Evolutionary conservation across 805 yeast genomes (phyloP), one percentile per base, ranked within the genome.

Genomic region (Ogataea philodendri): DNA sequence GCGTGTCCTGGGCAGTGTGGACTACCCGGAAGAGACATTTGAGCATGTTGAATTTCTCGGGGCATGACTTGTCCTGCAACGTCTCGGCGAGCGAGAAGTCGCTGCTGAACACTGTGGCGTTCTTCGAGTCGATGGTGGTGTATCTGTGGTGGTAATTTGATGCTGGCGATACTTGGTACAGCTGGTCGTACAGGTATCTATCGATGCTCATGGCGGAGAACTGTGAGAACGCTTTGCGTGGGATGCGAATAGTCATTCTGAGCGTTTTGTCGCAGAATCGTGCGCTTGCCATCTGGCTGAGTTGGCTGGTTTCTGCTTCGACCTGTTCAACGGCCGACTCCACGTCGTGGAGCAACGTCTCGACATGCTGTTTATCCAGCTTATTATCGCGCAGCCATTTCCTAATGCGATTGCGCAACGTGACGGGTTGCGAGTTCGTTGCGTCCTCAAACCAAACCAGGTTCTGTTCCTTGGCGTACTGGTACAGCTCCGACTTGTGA

Each of bases 391-490:
- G 40, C 19, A 56, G 29, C 19, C 46, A 44, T 25, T 60, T 57
- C 23, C 93, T 63, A 3, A 76, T 61, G 11, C 67, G 58, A 48
- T 84, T 84, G 32, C 95, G 63, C 22, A 60, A 48, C 0, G 90
- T 83, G 28, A 79, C 63, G 2, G 68, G 59, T 45, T 80, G 78
- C 3, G 51, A 49, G 45, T 85, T 85, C 0, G 90, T 77, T 2
- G 60, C 51, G 48, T 85, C 95, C 48, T 84, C 89, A 51, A 79
- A 76, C 90, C 93, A 84, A 0, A 41, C 31, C 0, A 84, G 44
- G 1, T 46, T 36, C 14, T 66, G 52, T 0, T 35, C 30, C 7
- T 35, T 25, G 35, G 88, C 81, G 9, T 74, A 71, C 0, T 63
- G 51, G 5, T 65, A 57, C 3, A 82, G 61, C 1, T 67, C 64